Base-by-base conservation (phyloP, 2,329 filamentous ascomycete genomes). In the Ampelomyces quisqualis region DNA sequence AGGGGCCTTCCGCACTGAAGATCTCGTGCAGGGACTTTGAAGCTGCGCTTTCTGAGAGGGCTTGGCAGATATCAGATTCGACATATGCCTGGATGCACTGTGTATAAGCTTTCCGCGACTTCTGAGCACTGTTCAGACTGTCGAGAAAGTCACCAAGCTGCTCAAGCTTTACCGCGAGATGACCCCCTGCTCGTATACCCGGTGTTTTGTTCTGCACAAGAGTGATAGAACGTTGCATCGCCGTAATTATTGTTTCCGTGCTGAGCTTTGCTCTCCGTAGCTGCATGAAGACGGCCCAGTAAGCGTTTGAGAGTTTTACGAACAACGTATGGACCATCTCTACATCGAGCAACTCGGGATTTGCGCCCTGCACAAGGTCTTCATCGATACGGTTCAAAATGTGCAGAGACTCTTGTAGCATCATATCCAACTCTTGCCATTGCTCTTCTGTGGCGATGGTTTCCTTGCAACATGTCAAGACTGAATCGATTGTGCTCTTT, bases 281-380 rank as follows among this genome's bases (percentile, higher is more conserved):
- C 30, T 74, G 71, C 13, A 78, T 68, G 56, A 81, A 81, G 33
- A 79, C 73, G n/a, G 80, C 73, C 60, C 84, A 88, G 60, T 88
- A 88, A 3, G 86, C 73, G 53, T 85, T 84, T 0, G 85, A 88
- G 18, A 88, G 78, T 54, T 83, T 86, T 47, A 85, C 76, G 41
- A 79, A 73, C 20, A 54, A 58, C 5, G 48, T 54, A 17, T 53
- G 51, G 7, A 58, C 38, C 13, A 57, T 38, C 6, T 54, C 41
- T 7, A 38, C 38, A 13, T 43, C 40, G 24, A 50, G 40, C 5
- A 37, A 14, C 15, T 36, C 27, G 11, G 40, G 20, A 19, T 42
- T 24, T 7, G 40, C 36, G 7, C 42, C 40, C 3, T 41, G 31
- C 7, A 43, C 41, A 5, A 28, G 32, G 26, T 52, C 48, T 29